These are phyloP conservation scores for Geranomyces michiganensis DNA, from an alignment of 192 early-diverging fungal genomes.

Conservation along the genomic window DNA sequence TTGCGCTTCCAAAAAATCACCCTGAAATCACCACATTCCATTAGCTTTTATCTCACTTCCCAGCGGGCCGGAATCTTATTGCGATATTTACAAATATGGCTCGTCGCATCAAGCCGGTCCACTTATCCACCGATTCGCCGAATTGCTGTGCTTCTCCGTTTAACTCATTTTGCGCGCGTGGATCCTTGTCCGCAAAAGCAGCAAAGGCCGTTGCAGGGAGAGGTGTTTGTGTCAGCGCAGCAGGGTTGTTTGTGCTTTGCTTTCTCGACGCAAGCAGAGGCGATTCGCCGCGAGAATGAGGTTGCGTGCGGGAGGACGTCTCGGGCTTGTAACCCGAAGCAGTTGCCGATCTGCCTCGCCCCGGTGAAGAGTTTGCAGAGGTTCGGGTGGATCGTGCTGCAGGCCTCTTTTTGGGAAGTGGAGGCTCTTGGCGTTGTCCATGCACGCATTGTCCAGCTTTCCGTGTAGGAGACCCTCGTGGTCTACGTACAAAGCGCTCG, in stretches of 20 bases:
- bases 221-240: neutral
- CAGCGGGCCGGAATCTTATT: too few relatives aligned
- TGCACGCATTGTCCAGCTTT: neutral
- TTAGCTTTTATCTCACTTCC: too few relatives aligned
- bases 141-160: conserved; percentile 29
- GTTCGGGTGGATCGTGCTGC: too few relatives aligned
- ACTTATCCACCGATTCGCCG: conserved; percentile 37
- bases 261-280: neutral
- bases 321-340: too few relatives aligned
- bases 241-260: neutral
- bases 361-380: neutral
- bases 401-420: neutral
- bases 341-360: neutral
- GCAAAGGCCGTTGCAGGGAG: neutral
- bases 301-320: neutral
- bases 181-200: neutral
- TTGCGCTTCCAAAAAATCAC: conserved; percentile 33
- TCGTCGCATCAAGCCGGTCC: conserved; percentile 38
- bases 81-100: conserved; percentile 36
- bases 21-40: too few relatives aligned
- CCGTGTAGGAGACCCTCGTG: too few relatives aligned
- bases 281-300: neutral
- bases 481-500: neutral
- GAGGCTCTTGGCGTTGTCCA: neutral
- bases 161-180: conserved; percentile 8